Conservation (phyloP, 352 stramenopile species). For the Aphanomyces invadans region DNA sequence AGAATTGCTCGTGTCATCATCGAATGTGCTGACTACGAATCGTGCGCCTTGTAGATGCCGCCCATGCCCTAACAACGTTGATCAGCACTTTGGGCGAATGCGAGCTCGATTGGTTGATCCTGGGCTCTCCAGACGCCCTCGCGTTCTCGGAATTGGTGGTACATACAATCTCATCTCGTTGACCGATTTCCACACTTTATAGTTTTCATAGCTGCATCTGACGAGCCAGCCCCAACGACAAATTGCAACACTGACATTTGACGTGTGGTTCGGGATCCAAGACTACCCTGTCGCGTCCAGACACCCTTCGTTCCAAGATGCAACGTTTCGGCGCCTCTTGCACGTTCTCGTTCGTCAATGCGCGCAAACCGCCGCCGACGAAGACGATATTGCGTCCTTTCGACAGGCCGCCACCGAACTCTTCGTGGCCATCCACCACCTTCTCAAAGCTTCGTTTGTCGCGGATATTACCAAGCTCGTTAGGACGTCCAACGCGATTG, state of each 20-base stretch:
- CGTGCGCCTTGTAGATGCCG: conserved; percentile 23
- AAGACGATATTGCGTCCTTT: conserved; percentile 9
- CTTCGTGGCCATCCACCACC: conserved; percentile 10
- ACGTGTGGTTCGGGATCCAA: conserved; percentile 21
- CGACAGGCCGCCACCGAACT: conserved; percentile 8
- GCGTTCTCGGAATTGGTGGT: conserved; percentile 18
- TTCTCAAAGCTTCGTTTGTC: conserved; percentile 19
- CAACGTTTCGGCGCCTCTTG: conserved; percentile 17
- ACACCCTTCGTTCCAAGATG: conserved; percentile 14
- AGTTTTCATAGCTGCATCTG: conserved; percentile 1
- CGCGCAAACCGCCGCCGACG: neutral
- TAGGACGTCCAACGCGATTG: neutral
- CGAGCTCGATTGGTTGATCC: conserved; percentile 22
- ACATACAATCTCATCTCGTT: neutral
- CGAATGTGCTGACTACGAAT: no score
- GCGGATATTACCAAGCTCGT: neutral
- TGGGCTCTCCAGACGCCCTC: conserved; percentile 12
- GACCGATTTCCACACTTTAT: no score
- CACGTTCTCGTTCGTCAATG: conserved; percentile 19
- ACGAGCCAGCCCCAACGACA: conserved; percentile 16
- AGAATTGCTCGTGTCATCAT: no score
- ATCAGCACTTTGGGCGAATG: conserved; percentile 11
- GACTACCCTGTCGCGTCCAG: conserved; percentile 16
- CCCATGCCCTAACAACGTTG: conserved; percentile 14
- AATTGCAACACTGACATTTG: conserved; percentile 15